Evolutionary conservation across 1,284 basidiomycete genomes (phyloP), one percentile per base, ranked within the genome.

Genomic region (Ustilago shanxiensis): DNA sequence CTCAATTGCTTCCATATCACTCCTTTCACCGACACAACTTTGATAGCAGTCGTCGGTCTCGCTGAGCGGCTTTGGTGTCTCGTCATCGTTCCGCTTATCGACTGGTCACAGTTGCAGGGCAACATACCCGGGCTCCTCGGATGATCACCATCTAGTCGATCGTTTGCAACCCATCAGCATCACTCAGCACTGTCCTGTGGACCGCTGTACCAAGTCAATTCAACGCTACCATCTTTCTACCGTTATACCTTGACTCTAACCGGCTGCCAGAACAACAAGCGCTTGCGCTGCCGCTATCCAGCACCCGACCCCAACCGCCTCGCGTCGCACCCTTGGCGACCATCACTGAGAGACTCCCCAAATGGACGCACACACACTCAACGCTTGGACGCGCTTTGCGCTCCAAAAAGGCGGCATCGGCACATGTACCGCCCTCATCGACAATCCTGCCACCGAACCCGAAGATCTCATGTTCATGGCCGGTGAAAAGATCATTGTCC

Each of bases 331-430:
- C 44, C 35, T 37, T 20, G n/a, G 35, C 31, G 16, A 20, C 18
- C 28, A 45, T 49, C 35, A 57, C 55, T 22, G 24, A 10, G 24
- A 10, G 4, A 22, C 45, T 28, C 26, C 26, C 64, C 54, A 14
- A 41, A 86, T 86, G 83, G 83, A 86, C 69, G 83, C 79, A 11
- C 75, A 84, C 60, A 83, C 84, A 3, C 79, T 83, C 67, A 79
- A 79, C 51, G 84, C 84, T 41, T 86, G 84, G 84, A 83, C 83
- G 41, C 79, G 83, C 41, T 85, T 86, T 65, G 84, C 84, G 49
- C 77, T 84, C 24, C 80, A 83, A 47, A 82, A 85, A 69, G 81
- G 83, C 50, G 84, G 84, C 61, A 84, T 86, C 52, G 84, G 84
- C 31, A 60, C 79, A 5, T 82, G 80, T 62, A 80, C 79, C n/a